A percentile compares a stretch with the other conserved stretches of the same genome.
Conservation (phyloP, 371 early-diverging fungal species). For the Actinomortierella wolfii region DNA sequence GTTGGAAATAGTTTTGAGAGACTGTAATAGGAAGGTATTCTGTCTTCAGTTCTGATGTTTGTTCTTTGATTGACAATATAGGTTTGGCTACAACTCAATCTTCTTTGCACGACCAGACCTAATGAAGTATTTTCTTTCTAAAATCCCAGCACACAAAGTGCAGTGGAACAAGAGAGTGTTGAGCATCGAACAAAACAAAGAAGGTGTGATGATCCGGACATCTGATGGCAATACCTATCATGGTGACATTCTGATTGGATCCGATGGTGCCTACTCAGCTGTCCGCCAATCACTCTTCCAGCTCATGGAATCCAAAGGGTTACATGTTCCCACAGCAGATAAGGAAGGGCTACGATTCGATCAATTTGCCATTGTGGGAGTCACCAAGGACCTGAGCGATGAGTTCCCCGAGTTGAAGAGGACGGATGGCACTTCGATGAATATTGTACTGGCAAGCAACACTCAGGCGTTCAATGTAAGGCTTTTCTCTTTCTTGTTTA, state of each 20-base stretch:
- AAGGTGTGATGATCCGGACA: slow-evolving; percentile 23
- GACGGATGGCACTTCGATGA: too few relatives aligned
- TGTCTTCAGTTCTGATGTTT: too few relatives aligned
- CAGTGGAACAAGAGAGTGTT: slow-evolving; percentile 5
- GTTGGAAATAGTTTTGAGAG: too few relatives aligned
- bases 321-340: slow-evolving; percentile 10
- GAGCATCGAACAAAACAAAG: not conserved
- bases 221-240: slow-evolving; percentile 18
- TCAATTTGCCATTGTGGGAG: too few relatives aligned
- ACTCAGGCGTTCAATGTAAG: too few relatives aligned
- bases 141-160: slow-evolving; percentile 8
- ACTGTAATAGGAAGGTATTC: too few relatives aligned
- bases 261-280: slow-evolving; percentile 6
- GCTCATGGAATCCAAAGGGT: not conserved
- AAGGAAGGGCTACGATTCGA: not conserved
- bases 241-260: slow-evolving; percentile 8
- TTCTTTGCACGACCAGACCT: slow-evolving; percentile 9
- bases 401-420: too few relatives aligned
- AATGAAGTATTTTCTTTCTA: slow-evolving; percentile 2
- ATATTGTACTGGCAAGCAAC: too few relatives aligned
- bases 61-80: too few relatives aligned
- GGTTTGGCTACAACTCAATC: not conserved
- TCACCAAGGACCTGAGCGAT: too few relatives aligned
- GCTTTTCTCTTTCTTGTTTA: too few relatives aligned
- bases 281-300: not conserved